Evolutionary conservation across 768 basidiomycete species (phyloP).

Genomic region (Chalciporus chontae): DNA sequence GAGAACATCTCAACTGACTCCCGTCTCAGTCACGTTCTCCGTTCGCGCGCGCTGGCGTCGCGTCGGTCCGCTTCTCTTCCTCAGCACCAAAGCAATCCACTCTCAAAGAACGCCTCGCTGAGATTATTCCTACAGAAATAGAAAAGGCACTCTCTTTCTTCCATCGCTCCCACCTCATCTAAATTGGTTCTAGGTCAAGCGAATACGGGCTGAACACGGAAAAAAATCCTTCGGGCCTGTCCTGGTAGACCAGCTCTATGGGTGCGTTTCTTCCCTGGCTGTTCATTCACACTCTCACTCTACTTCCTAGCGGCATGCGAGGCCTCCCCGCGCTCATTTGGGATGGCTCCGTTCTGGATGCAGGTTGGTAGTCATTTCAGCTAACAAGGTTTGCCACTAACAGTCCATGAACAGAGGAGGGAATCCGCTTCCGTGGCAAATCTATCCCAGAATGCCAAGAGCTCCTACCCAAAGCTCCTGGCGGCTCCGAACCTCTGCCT

Average conservation of each 20-base stretch:
- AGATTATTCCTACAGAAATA: conserved; percentile 85
- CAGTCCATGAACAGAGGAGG: conserved; percentile 63
- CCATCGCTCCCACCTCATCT: no score
- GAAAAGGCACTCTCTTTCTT: conserved; percentile 22
- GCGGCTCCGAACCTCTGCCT: conserved; percentile 87
- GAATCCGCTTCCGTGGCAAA: conserved; percentile 97
- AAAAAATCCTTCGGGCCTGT: conserved; percentile 93
- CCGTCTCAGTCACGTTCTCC: conserved; percentile 47
- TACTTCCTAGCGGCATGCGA: conserved; percentile 66
- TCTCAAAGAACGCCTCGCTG: conserved; percentile 88
- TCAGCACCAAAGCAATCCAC: conserved; percentile 70
- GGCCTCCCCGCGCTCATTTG: conserved; percentile 93
- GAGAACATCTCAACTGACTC: conserved; percentile 1
- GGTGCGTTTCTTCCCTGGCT: conserved; percentile 39
- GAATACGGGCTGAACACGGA: conserved; percentile 81
- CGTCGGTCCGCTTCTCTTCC: conserved; percentile 51
- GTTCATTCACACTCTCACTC: conserved; percentile 1
- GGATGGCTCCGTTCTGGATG: conserved; percentile 97
- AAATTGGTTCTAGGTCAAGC: conserved; percentile 49
- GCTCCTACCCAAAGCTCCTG: conserved; percentile 83
- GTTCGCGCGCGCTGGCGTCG: conserved; percentile 39
- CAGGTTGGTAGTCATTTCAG: conserved; percentile 47
- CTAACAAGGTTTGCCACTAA: neutral
- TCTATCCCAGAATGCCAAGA: conserved; percentile 89
- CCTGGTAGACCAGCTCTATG: conserved; percentile 86